Evolutionary conservation across 2,329 filamentous ascomycete genomes (phyloP), one percentile per base, ranked within the genome.

Genomic region (Blastomyces parvus): DNA sequence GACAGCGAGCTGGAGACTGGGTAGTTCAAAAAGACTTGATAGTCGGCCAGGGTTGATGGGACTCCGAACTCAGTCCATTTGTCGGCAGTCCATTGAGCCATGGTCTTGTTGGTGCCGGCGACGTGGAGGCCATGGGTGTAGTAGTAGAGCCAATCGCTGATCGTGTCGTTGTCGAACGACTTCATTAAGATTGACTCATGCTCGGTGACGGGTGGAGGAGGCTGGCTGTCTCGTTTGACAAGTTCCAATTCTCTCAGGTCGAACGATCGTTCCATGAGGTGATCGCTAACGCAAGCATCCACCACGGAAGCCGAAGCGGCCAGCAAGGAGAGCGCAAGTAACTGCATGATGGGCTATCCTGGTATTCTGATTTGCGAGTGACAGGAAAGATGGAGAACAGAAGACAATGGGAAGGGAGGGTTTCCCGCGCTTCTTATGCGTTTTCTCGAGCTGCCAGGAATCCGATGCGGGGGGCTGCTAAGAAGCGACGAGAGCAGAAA

Each of bases 71-170:
- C 68, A 9, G 62, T 65, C 70, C 70, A 75, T 17, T 69, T 69
- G 57, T 73, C 68, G 2, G 68, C 72, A 4, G 72, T 74, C 67
- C 68, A 69, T 63, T 74, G 69, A 17, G 71, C 69, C 66, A 69
- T 67, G 55, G 68, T 68, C 53, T 68, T 65, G 60, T 73, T 72
- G 5, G 68, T 68, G 9, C 72, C 72, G 7, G 72, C 72, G 13
- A 74, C 30, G 64, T 74, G 72, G 11, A 70, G 63, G 50, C 72
- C 71, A 69, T 71, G 69, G 17, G 71, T 70, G 57, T 71, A 73
- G 61, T 73, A 73, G 42, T 70, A 70, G 11, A 64, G 66, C 71
- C 70, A 74, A 19, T 67, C 66, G 33, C 69, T 69, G 22, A 74
- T 65, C 14, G 69, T 68, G 7, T 66, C 63, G 55, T 64, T 69